These are phyloP conservation scores for Chaetomium sp. DNA, from an alignment of 2,329 filamentous ascomycete species.

Conservation along the genomic window DNA sequence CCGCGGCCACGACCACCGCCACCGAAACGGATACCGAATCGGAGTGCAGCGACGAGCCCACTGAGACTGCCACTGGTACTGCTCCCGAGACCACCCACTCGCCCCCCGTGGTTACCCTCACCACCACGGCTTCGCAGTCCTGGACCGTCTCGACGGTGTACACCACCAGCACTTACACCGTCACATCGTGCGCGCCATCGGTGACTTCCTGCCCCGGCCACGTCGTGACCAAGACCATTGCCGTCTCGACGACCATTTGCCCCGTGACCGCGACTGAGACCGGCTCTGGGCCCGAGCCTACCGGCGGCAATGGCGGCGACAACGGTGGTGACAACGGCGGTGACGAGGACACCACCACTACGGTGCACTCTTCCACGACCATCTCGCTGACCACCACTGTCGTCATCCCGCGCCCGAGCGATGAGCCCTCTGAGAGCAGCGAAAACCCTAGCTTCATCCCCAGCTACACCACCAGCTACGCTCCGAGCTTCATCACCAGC, in stretches of 20 bases:
- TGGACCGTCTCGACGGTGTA: conserved; percentile 21
- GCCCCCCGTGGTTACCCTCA: conserved; percentile 3
- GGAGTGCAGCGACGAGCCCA: neutral
- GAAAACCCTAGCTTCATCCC: neutral
- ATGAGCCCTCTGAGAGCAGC: neutral
- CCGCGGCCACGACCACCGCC: conserved; percentile 8
- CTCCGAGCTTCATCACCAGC: neutral
- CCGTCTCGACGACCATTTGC: conserved; percentile 35
- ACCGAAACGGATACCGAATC: conserved; percentile 5
- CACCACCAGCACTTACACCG: conserved; percentile 24
- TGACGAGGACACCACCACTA: conserved; percentile 3
- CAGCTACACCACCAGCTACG: neutral
- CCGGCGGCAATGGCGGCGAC: neutral
- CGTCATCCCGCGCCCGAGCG: conserved; percentile 5
- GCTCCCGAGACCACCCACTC: neutral
- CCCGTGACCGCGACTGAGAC: conserved; percentile 27
- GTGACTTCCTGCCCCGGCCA: conserved; percentile 26
- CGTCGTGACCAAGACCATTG: conserved; percentile 24
- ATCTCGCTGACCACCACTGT: conserved; percentile 4
- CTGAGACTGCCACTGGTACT: conserved; percentile 3
- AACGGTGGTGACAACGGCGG: conserved; percentile 11
- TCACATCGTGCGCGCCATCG: conserved; percentile 24
- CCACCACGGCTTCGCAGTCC: conserved; percentile 6
- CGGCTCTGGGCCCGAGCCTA: neutral
- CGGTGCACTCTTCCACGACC: conserved; percentile 6